Evolutionary conservation across 257 asterid genomes (phyloP).

Genomic region (Gardenia jasminoides): DNA sequence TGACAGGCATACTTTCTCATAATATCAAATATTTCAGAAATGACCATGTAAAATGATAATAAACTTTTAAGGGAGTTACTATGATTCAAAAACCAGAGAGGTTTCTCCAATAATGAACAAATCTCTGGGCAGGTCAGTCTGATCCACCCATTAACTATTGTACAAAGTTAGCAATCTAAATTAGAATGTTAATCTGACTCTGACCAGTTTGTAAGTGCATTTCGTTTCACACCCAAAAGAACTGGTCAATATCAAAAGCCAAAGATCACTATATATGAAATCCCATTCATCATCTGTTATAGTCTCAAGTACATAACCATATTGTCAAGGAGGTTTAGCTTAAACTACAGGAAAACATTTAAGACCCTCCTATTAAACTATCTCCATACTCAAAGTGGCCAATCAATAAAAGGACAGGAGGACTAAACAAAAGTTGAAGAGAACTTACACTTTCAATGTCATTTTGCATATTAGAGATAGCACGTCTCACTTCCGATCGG

Average conservation of each 20-base stretch:
- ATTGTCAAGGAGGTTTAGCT: neutral
- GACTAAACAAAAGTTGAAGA: neutral
- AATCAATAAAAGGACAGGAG: neutral
- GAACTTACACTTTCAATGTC: conserved; percentile 35
- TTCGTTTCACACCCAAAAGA: neutral
- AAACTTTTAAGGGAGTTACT: too few species aligned
- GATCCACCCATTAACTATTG: neutral
- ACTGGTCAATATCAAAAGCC: neutral
- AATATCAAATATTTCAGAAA: too few species aligned
- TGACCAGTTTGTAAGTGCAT: neutral
- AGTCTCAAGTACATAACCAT: neutral
- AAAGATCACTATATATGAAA: neutral
- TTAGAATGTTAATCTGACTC: neutral
- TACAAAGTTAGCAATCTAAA: neutral
- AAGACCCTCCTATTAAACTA: neutral
- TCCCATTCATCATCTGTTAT: neutral
- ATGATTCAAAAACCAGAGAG: too few species aligned
- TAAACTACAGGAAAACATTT: neutral
- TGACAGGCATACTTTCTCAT: too few species aligned
- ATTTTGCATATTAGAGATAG: conserved; percentile 40
- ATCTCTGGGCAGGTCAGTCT: neutral
- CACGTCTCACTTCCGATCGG: conserved; percentile 45
- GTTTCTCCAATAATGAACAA: too few species aligned
- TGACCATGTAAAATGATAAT: too few species aligned
- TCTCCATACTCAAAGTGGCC: neutral